Evolutionary conservation across 2,329 filamentous ascomycete species (phyloP).

Genomic region (Drechslera avenae): DNA sequence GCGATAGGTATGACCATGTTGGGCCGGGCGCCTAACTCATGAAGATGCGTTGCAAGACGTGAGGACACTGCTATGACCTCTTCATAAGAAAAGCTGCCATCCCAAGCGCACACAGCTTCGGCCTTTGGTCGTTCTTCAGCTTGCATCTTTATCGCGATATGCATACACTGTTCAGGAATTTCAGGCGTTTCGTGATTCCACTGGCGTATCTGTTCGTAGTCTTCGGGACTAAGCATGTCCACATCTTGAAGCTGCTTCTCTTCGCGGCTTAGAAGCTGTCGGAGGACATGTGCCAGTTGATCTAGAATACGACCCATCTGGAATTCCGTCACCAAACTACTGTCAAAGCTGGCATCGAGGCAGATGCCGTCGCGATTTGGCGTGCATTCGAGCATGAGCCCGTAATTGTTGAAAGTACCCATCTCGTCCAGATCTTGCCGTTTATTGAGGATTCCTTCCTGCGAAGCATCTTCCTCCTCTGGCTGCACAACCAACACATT

Average conservation of each 20-base stretch:
- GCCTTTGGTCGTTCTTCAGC: constrained; percentile 9
- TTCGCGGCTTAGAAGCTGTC: background rate
- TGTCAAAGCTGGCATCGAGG: background rate
- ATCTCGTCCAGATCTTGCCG: background rate
- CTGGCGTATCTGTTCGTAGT: background rate
- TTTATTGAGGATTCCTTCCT: background rate
- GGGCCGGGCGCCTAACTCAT: constrained; percentile 7
- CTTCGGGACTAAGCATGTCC: background rate
- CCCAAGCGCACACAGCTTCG: constrained; percentile 17
- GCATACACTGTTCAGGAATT: background rate
- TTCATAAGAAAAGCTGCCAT: constrained; percentile 20
- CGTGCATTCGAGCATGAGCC: background rate
- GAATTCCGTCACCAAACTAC: background rate
- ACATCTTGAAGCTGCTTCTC: background rate
- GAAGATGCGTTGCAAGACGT: constrained; percentile 13
- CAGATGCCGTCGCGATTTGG: background rate
- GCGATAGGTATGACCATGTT: constrained; percentile 12
- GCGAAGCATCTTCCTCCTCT: background rate
- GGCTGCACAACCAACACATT: background rate
- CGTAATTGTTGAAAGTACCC: background rate
- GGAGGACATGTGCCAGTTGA: background rate
- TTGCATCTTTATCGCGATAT: background rate
- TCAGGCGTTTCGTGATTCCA: background rate
- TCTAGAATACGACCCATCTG: background rate
- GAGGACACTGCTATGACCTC: constrained; percentile 15